These are phyloP conservation scores for Geotrichum australiense DNA, from an alignment of 1,139 yeast genomes.

Conservation along the genomic window DNA sequence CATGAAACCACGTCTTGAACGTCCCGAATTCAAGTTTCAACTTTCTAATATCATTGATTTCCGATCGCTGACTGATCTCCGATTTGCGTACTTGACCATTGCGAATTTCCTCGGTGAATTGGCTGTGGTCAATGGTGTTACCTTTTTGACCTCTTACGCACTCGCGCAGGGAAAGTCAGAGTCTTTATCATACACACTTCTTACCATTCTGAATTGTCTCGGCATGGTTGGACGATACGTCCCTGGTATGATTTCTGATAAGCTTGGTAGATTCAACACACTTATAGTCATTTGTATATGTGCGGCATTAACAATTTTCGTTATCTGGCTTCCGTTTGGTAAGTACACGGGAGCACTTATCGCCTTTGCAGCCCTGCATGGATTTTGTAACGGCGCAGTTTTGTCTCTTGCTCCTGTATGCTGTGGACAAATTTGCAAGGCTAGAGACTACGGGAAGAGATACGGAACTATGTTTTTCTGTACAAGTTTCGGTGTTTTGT, in stretches of 20 bases:
- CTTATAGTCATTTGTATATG: slow-evolving; percentile 40
- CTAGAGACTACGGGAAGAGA: slow-evolving; percentile 44
- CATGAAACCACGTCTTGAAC: slow-evolving; percentile 30
- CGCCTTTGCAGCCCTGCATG: slow-evolving; percentile 44
- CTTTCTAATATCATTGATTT: slow-evolving; percentile 23
- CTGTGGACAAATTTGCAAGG: slow-evolving; percentile 44
- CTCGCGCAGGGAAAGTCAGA: slow-evolving; percentile 49
- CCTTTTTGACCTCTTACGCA: slow-evolving; percentile 53
- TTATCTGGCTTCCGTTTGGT: slow-evolving; percentile 55
- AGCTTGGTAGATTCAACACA: slow-evolving; percentile 52
- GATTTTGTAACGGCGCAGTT: slow-evolving; percentile 48
- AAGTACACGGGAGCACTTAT: slow-evolving; percentile 28
- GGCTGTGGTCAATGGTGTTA: slow-evolving; percentile 45
- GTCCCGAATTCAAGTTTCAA: slow-evolving; percentile 4
- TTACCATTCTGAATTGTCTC: slow-evolving; percentile 47
- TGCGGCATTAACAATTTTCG: slow-evolving; percentile 37
- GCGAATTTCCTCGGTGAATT: slow-evolving; percentile 51
- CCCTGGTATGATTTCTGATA: slow-evolving; percentile 51
- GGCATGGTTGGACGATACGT: slow-evolving; percentile 54
- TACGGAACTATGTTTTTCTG: slow-evolving; percentile 44
- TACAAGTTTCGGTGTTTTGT: slow-evolving; percentile 41
- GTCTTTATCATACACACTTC: slow-evolving; percentile 43
- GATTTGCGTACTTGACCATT: slow-evolving; percentile 38
- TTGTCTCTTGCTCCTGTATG: slow-evolving; percentile 46
- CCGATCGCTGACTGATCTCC: slow-evolving; percentile 37